Evolutionary conservation across 2,329 filamentous ascomycete genomes (phyloP), one percentile per base, ranked within the genome.

Genomic region (Rhinocladiella mackenziei): DNA sequence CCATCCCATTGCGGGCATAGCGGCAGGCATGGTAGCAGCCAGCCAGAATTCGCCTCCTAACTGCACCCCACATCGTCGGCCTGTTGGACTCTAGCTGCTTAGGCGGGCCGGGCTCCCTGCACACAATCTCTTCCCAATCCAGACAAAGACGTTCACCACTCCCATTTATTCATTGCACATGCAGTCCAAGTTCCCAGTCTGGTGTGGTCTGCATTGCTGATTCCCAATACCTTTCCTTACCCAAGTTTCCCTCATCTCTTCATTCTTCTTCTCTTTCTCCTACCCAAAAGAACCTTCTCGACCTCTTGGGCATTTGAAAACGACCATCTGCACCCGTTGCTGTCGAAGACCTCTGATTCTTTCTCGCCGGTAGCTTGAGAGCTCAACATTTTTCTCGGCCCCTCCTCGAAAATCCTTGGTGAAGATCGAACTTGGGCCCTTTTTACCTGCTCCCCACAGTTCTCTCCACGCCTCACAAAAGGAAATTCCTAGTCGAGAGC

Each of bases 361-460:
- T 51, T 44, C 44, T 48, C 48, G 37, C 45, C 10, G 25, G n/a
- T 22, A 32, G 31, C 30, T 39, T 26, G 18, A 10, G 19, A 36
- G 23, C 35, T 46, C 38, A 38, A 45, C 13, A 39, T 8, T 31
- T 43, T 38, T 13, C 22, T 20, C 18, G 14, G 11, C 32, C 38
- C 38, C 37, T 45, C 36, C 14, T 29, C 17, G 23, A 13, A 18
- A 5, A 11, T 13, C n/a, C 9, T 28, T 36, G 20, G 14, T 22
- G 25, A 8, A 11, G 11, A 15, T 48, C 34, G 5, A 29, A 3
- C 28, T 14, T 31, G 26, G 18, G 18, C 38, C n/a, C 18, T 22
- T n/a, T n/a, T n/a, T n/a, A n/a, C n/a, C n/a, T n/a, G 34, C 26
- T 32, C 15, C 29, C 33, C 25, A 26, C 11, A 30, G 25, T 23